Percentiles rank a stretch among this genome's conserved stretches.
Conservation (phyloP, 2,329 filamentous ascomycete species). For the Aspergillus sclerotialis region DNA sequence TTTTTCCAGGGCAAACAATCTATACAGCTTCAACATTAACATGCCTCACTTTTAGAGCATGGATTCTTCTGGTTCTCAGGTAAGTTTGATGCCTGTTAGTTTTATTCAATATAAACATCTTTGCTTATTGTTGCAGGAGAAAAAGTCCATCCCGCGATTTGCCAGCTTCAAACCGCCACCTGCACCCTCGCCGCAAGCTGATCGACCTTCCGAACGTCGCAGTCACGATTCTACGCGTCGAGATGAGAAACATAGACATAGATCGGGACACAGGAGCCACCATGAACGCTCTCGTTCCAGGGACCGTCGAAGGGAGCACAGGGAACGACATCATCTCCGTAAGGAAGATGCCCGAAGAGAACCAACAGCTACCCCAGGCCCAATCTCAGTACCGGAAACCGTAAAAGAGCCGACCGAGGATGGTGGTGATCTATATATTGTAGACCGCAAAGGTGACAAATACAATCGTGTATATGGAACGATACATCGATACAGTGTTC, state of each 20-base stretch:
- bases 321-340: conserved; percentile 7
- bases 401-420: conserved; percentile 12
- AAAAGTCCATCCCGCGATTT: conserved; percentile 58
- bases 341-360: conserved; percentile 8
- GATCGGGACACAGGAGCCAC: conserved; percentile 16
- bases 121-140: conserved; percentile 20
- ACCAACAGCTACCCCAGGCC: conserved; percentile 4
- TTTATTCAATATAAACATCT: not conserved
- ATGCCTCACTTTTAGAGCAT: conserved; percentile 22
- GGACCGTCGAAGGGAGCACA: conserved; percentile 10
- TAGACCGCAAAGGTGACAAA: conserved; percentile 71
- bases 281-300: conserved; percentile 17
- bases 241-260: conserved; percentile 17
- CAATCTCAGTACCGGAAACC: conserved; percentile 4
- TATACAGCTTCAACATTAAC: conserved; percentile 5
- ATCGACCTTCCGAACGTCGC: conserved; percentile 13
- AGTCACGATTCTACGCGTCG: conserved; percentile 13
- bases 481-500: conserved; percentile 64
- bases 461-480: conserved; percentile 69
- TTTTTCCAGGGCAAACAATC: conserved; percentile 18
- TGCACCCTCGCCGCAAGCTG: conserved; percentile 13
- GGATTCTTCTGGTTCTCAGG: conserved; percentile 29
- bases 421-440: conserved; percentile 41
- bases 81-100: conserved; percentile 12
- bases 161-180: conserved; percentile 61